Evolutionary conservation across 352 stramenopile species (phyloP), one percentile per base, ranked within the genome.

Genomic region (Pythium folliculosum): DNA sequence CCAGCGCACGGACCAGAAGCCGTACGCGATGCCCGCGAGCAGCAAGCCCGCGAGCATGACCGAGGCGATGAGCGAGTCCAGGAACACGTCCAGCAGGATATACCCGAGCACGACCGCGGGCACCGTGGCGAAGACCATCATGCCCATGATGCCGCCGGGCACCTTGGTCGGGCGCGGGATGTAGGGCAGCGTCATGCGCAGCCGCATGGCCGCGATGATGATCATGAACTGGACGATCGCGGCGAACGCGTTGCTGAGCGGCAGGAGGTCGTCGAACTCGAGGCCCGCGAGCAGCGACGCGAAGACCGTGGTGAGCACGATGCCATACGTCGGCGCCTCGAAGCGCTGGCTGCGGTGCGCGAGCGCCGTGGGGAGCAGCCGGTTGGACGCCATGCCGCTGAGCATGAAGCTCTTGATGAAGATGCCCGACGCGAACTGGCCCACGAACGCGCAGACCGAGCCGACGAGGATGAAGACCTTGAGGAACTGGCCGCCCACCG

Each of bases 401-500:
- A 98, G 51, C 74, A 96, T 84, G 63, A 88, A 96, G 17, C 90
- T 74, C 74, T 97, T 89, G n/a, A 79, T 77, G 22, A 80, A 94
- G 73, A 98, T 92, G 69, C 96, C 91, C 16, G 86, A 79, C 66
- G 91, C 76, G 73, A 96, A 98, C 45, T 95, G 67, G 13, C 86
- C 92, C 57, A 96, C 76, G 52, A 91, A 93, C 10, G 71, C 84
- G 44, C 92, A 82, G 38, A 87, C 80, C 16, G 89, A 84, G 14
- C 85, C 79, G 51, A 95, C 75, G 6, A 97, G 74, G 43, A 92
- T 87, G 76, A 92, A 95, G 10, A 63, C 73, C 56, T 82, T 87
- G 10, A 98, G 79, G 78, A 84, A 95, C 23, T 73, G 71, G 38
- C 92, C 81, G 27, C 80, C 93, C 27, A 81, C 80, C 50, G 91